Conservation (phyloP, 306 rosid species). For the Quercus mongolica region DNA sequence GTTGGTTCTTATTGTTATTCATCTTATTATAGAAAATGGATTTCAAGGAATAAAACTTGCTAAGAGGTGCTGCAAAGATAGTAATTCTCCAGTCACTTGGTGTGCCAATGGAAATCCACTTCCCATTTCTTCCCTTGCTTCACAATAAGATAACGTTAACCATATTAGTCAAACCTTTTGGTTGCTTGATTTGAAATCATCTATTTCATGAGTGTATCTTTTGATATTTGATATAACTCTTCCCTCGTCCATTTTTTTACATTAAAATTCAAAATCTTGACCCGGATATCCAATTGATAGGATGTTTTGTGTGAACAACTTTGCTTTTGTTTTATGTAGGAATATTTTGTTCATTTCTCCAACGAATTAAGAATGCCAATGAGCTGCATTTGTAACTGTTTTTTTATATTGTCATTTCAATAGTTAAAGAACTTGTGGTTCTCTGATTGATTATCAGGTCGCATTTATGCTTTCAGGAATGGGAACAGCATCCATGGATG, state of each 20-base stretch:
- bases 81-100: not conserved
- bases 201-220: not conserved
- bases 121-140: not conserved
- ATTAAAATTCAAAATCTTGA: not conserved
- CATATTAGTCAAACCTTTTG: too few species aligned
- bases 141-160: too few species aligned
- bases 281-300: not conserved
- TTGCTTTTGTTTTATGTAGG: not conserved
- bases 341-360: not conserved
- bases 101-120: not conserved
- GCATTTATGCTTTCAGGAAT: slow-evolving; percentile 93
- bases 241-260: not conserved
- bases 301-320: not conserved
- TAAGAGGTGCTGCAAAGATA: not conserved
- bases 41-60: not conserved
- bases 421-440: slow-evolving; percentile 13
- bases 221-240: not conserved
- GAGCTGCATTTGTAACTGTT: not conserved
- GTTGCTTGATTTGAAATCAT: not conserved
- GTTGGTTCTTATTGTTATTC: not conserved
- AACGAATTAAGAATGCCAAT: not conserved
- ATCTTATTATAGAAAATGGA: not conserved
- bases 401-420: not conserved
- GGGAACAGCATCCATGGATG: slow-evolving; percentile 71
- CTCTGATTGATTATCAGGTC: slow-evolving; percentile 51